These are phyloP conservation scores for Parasarocladium wereldwijsianum DNA, from an alignment of 2,329 filamentous ascomycete species.

Conservation along the genomic window DNA sequence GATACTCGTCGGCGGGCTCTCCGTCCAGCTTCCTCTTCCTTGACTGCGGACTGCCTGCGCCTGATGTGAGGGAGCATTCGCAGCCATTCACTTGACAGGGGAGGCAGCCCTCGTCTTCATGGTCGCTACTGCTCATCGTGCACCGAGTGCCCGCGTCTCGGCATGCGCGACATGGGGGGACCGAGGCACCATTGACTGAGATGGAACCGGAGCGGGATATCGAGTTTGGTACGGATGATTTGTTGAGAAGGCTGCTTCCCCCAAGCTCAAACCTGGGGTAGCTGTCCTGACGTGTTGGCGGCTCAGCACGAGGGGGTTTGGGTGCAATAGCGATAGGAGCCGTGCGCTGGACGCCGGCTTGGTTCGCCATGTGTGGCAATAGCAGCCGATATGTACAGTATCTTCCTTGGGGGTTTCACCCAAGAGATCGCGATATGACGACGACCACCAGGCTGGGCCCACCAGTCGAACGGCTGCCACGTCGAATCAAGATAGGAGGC, in stretches of 20 bases:
- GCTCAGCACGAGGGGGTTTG: constrained; percentile 32
- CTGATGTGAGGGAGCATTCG: constrained; percentile 56
- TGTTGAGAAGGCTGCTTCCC: constrained; percentile 34
- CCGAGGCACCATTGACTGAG: constrained; percentile 24
- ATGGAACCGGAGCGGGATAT: constrained; percentile 23
- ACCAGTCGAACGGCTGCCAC: too few relatives aligned
- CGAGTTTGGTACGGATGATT: constrained; percentile 34
- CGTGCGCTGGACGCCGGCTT: constrained; percentile 40
- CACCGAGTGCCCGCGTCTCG: constrained; percentile 61
- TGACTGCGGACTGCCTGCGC: constrained; percentile 51
- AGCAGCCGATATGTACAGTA: too few relatives aligned
- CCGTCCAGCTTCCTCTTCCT: constrained; percentile 67
- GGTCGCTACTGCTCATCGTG: constrained; percentile 43
- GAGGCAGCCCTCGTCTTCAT: constrained; percentile 62
- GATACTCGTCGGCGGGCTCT: constrained; percentile 42
- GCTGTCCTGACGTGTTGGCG: constrained; percentile 27
- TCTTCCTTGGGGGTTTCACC: too few relatives aligned
- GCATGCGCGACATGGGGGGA: constrained; percentile 58
- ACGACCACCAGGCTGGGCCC: too few relatives aligned
- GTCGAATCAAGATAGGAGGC: too few relatives aligned
- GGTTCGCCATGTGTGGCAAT: constrained; percentile 40
- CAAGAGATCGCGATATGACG: too few relatives aligned
- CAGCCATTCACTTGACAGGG: constrained; percentile 65
- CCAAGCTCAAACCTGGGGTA: constrained; percentile 31
- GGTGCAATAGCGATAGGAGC: constrained; percentile 53